Conservation (phyloP, 83 land plant genomes). For the Picea abies region DNA sequence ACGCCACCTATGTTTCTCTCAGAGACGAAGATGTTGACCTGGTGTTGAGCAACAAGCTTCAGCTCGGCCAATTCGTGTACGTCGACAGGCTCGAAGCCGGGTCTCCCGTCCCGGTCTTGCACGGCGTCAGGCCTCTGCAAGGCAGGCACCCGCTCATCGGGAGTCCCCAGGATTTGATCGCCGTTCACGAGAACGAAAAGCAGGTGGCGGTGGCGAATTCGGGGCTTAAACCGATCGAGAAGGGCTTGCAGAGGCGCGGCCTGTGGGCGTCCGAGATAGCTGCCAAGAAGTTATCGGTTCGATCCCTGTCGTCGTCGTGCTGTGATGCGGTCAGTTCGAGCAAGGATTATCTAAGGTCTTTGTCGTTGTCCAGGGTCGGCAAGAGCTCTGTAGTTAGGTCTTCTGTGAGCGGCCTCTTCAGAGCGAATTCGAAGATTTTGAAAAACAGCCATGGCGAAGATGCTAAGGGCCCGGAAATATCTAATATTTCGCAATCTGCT, state of each 20-base stretch:
- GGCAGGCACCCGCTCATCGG: constrained; percentile 19
- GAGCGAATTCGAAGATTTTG: constrained; percentile 22
- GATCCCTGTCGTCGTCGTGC: neutral
- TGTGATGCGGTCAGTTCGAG: neutral
- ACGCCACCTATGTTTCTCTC: too few species aligned
- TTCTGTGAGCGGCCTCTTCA: constrained; percentile 46
- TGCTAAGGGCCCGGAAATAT: constrained; percentile 13
- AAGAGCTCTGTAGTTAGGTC: constrained; percentile 22
- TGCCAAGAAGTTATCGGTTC: too few species aligned
- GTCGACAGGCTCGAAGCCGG: constrained; percentile 58
- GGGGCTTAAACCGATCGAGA: neutral
- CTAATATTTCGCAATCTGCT: constrained; percentile 31
- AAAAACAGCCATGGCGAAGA: constrained; percentile 41
- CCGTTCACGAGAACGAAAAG: constrained; percentile 45
- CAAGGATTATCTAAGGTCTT: neutral
- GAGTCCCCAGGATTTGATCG: constrained; percentile 20
- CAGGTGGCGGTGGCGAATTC: constrained; percentile 15
- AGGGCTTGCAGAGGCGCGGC: neutral
- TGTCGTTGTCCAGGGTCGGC: neutral
- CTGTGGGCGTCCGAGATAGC: neutral
- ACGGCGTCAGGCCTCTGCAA: constrained; percentile 52
- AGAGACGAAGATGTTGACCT: too few species aligned
- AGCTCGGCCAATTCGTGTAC: too few species aligned
- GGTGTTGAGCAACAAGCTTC: too few species aligned
- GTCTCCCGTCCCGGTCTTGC: constrained; percentile 52